phyloP scores from a whole-genome alignment of 768 basidiomycete species.

The Leucosporidium yakuticum region DNA sequence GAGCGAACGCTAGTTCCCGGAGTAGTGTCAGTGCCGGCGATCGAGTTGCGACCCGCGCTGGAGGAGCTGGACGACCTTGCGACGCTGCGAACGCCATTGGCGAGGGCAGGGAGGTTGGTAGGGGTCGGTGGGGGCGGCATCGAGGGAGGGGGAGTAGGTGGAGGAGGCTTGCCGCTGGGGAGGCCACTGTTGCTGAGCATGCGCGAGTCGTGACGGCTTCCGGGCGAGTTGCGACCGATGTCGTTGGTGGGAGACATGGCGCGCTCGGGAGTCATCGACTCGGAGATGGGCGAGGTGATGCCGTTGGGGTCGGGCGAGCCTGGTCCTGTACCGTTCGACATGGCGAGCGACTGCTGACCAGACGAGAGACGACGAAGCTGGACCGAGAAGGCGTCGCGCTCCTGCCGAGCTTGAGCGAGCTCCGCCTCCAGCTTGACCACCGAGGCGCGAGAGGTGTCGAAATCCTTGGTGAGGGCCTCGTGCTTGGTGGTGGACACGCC shows the following conservation, averaged over 20 bases:
- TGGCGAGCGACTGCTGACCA: too few relatives aligned
- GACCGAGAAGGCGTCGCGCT: slow-evolving; percentile 63
- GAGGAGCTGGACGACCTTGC: slow-evolving; percentile 21
- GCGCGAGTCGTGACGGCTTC: slow-evolving; percentile 26
- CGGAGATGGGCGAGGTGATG: background rate
- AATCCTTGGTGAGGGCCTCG: slow-evolving; percentile 64
- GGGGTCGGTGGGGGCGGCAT: slow-evolving; percentile 64
- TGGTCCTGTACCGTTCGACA: slow-evolving; percentile 8
- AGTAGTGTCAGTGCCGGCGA: background rate
- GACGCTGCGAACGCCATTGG: slow-evolving; percentile 4
- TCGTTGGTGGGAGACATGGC: slow-evolving; percentile 21
- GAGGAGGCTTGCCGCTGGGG: slow-evolving; percentile 63
- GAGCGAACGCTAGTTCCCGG: slow-evolving; percentile 15
- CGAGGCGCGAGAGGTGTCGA: slow-evolving; percentile 69
- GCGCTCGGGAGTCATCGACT: slow-evolving; percentile 2
- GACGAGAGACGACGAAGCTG: slow-evolving; percentile 29
- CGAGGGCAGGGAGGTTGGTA: slow-evolving; percentile 12
- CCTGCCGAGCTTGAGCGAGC: slow-evolving; percentile 68
- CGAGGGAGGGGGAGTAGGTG: slow-evolving; percentile 78
- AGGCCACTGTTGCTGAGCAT: slow-evolving; percentile 19
- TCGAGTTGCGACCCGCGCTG: slow-evolving; percentile 15
- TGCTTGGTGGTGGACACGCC: slow-evolving; percentile 67
- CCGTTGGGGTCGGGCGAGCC: slow-evolving; percentile 12
- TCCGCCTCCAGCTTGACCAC: slow-evolving; percentile 71
- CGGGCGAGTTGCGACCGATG: slow-evolving; percentile 25